Evolutionary conservation across 2,329 filamentous ascomycete genomes (phyloP).

Genomic region (Monosporascus sp.): DNA sequence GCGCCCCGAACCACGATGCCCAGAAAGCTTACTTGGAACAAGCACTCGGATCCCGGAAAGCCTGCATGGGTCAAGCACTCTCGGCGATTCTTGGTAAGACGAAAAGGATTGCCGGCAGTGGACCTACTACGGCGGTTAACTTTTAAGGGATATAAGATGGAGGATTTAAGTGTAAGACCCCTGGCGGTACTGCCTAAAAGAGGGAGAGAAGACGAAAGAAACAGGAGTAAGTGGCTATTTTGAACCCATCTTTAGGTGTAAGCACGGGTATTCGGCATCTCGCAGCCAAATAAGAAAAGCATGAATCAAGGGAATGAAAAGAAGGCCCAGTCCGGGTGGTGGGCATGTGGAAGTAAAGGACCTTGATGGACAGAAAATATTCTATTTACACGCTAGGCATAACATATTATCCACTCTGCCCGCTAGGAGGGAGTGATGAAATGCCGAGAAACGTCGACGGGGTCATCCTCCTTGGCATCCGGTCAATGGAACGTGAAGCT

Average conservation of each 20-base stretch:
- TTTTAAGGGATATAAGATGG: too few relatives aligned
- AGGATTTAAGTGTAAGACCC: background rate
- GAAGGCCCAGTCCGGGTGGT: background rate
- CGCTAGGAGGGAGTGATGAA: background rate
- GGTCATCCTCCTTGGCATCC: too few relatives aligned
- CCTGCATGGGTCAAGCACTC: background rate
- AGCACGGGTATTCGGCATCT: background rate
- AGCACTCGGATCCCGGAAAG: background rate
- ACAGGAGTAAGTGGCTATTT: background rate
- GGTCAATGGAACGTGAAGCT: too few relatives aligned
- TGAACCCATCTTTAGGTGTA: background rate
- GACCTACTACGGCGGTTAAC: background rate
- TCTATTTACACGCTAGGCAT: background rate
- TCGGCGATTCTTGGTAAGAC: background rate
- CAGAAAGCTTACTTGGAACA: background rate
- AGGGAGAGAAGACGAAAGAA: background rate
- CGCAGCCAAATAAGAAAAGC: background rate
- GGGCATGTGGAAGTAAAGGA: slow-evolving; percentile 6
- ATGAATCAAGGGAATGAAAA: background rate
- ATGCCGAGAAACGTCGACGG: too few relatives aligned
- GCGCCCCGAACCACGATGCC: background rate
- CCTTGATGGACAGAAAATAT: slow-evolving; percentile 3
- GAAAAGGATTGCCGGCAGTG: background rate
- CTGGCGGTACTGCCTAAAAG: background rate
- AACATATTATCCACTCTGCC: background rate